Evolutionary conservation across 306 rosid species (phyloP), one percentile per base, ranked within the genome.

Genomic region (Lathyrus oleraceus): DNA sequence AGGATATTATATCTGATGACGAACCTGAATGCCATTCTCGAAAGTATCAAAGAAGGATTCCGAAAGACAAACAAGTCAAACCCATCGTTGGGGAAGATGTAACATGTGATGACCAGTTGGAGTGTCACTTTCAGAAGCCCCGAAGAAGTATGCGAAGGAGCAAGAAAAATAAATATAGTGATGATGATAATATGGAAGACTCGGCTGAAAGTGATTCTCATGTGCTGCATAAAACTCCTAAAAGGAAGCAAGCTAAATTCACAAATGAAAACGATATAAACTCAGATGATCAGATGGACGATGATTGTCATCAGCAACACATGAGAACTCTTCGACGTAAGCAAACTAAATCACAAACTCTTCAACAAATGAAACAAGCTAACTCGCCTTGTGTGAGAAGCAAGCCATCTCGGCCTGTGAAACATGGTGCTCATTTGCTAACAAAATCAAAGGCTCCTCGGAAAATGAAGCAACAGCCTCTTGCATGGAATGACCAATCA

Each of bases 181-280:
- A 79, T 27, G 68, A 68, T 56, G 80, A 76, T 39, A 12, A 67
- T 48, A 16, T 51, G 40, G 81, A 76, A 70, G 82, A 61, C 60
- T 71, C 59, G 3, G 74, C 75, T 23, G 79, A 76, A n/a, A 78
- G 61, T 60, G 56, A 12, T 78, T 67, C 87, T 61, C 81, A 47
- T 38, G 60, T 69, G 80, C 85, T 51, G 64, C 84, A 72, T 30
- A 72, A 62, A 74, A 88, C 77, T 73, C 76, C 78, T 35, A 89
- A 64, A 80, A 90, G 85, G 77, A 83, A 82, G 86, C 84, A 67
- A 57, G 82, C 85, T 69, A 77, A 78, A 80, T 48, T 77, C 74
- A 19, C 71, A 19, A 89, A 76, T 39, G 82, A 80, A 64, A 92
- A 87, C 64, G 60, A 82, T 43, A 45, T 73, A 25, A 59, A 44